Evolutionary conservation across 2,329 filamentous ascomycete genomes (phyloP), one percentile per base, ranked within the genome.

Genomic region (Colletotrichum euphorbiae): DNA sequence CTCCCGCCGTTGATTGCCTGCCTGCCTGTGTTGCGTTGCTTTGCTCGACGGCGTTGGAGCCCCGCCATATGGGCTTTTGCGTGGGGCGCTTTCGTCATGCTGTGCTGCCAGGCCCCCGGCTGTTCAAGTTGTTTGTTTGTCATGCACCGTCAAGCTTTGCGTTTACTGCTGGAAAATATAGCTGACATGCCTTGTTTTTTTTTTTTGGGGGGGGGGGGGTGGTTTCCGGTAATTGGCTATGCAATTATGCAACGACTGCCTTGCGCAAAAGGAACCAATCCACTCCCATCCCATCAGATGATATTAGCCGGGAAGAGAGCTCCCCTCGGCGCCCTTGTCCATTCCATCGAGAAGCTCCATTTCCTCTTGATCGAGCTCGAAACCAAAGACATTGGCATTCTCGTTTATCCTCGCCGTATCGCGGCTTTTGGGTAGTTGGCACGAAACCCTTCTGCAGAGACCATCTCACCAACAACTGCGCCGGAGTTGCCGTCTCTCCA

Each of bases 401-500:
- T 84, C 81, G 58, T 78, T 81, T 71, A 92, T 92, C 11, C 89
- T 82, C 9, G 83, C 84, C 0, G 83, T 80, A 2, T 82, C 85
- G 60, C 87, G 87, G 67, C 89, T 91, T 81, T 92, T 92, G 19
- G 90, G 89, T 64, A 92, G 77, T 17, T 17, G 90, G 89, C 15
- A 90, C 84, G 87, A 89, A 91, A 9, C 82, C 84, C 79, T 92
- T 93, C 74, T 93, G 90, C 74, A 93, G 77, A 69, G 86, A 86
- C 75, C 90, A 94, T 68, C 91, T 84, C 17, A 94, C 82, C 70
- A 94, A 79, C 5, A 93, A 80, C 78, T 93, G 91, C 31, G 87
- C 86, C 1, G 88, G 84, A 8, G 84, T 84, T 17, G 52, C 85
- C 74, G 88, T 89, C 72, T 85, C 76, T 2, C 88, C 28, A 28